phyloP scores from a whole-genome alignment of 2,329 filamentous ascomycete species.

The Emergomyces orientalis region DNA sequence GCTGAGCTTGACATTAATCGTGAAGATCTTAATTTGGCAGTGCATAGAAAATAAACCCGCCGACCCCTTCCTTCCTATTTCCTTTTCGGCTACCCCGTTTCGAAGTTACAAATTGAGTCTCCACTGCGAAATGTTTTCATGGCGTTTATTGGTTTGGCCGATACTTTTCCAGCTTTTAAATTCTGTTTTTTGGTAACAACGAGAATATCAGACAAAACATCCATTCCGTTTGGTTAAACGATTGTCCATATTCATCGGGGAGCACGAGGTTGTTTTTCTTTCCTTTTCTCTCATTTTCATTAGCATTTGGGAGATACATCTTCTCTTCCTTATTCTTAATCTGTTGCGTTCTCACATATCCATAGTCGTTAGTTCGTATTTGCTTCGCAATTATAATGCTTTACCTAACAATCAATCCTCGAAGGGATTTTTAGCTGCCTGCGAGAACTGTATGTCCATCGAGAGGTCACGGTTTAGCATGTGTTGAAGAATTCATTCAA shows the following conservation, averaged over 20 bases:
- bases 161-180: background rate
- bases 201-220: background rate
- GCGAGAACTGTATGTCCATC: background rate
- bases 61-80: background rate
- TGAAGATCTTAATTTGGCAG: constrained; percentile 7
- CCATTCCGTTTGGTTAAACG: background rate
- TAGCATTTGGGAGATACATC: no score
- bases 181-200: background rate
- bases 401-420: background rate
- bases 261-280: background rate
- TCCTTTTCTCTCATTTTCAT: background rate
- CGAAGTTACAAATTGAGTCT: background rate
- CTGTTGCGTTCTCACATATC: background rate
- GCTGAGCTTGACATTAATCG: constrained; percentile 6
- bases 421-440: background rate
- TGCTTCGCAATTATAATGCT: background rate
- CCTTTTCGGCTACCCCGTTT: background rate
- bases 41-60: constrained; percentile 5
- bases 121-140: background rate
- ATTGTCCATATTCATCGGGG: background rate
- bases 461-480: background rate
- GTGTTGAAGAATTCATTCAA: background rate
- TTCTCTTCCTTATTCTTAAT: background rate
- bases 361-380: background rate
- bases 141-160: background rate